Conservation (phyloP, 208 protist genomes). For the Trypanosoma platydactyli region DNA sequence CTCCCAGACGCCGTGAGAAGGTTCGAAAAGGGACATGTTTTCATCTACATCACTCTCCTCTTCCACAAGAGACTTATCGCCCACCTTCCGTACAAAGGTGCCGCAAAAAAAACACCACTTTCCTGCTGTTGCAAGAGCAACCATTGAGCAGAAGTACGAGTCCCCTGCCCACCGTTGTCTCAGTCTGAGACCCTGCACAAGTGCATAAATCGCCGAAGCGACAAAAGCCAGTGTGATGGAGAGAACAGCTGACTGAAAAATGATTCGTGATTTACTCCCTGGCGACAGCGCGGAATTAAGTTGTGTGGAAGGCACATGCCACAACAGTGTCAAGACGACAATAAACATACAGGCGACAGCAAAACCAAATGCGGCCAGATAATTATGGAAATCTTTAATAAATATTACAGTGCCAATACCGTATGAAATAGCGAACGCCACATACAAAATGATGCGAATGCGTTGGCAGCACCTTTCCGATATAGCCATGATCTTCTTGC, state of each 20-base stretch:
- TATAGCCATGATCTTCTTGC: constrained; percentile 25
- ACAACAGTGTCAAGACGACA: constrained; percentile 34
- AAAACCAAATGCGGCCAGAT: constrained; percentile 67
- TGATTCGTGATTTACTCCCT: constrained; percentile 32
- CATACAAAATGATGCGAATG: constrained; percentile 40
- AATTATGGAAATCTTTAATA: constrained; percentile 53
- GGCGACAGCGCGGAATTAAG: constrained; percentile 52
- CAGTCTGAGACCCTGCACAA: constrained; percentile 46
- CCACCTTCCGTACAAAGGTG: background rate
- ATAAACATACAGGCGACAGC: constrained; percentile 48
- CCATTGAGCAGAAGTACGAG: constrained; percentile 79
- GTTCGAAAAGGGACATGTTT: constrained; percentile 5
- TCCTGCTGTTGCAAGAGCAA: constrained; percentile 49
- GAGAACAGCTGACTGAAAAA: constrained; percentile 48
- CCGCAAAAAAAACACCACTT: constrained; percentile 69
- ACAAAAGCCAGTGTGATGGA: constrained; percentile 36
- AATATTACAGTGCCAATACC: constrained; percentile 44
- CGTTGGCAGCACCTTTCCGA: constrained; percentile 16
- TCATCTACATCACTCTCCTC: constrained; percentile 14
- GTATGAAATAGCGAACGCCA: constrained; percentile 52
- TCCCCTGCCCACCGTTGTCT: constrained; percentile 55
- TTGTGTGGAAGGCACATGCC: constrained; percentile 36
- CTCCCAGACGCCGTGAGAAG: background rate
- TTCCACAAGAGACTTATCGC: background rate
- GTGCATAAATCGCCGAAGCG: constrained; percentile 54